A percentile compares a stretch with the other conserved stretches of the same genome.
Conservation (phyloP, 2,329 filamentous ascomycete species). For the Trichoderma sp. region DNA sequence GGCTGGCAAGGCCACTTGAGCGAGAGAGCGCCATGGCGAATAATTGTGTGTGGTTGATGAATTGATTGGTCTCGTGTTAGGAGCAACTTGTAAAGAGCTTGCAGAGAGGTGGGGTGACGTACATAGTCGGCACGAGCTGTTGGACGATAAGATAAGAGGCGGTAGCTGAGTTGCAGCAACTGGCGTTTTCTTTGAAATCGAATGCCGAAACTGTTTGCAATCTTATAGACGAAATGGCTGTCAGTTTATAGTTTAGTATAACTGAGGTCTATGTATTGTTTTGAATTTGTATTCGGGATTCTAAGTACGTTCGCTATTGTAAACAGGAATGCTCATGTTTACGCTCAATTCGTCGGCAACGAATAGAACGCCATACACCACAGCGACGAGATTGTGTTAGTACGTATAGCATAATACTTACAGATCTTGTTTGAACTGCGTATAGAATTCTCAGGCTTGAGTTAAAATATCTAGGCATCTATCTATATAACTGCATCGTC, state of each 20-base stretch:
- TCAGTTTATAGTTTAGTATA: background rate
- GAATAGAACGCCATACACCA: background rate
- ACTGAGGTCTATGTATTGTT: background rate
- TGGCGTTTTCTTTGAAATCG: background rate
- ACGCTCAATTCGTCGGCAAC: background rate
- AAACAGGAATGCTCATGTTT: background rate
- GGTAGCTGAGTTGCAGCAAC: background rate
- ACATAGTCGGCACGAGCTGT: background rate
- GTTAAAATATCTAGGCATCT: background rate
- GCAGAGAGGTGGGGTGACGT: constrained; percentile 26
- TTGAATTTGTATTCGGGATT: background rate
- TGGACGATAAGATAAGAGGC: constrained; percentile 18
- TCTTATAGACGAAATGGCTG: too few species aligned
- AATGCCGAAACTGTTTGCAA: background rate
- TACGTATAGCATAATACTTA: background rate
- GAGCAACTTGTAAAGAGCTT: background rate
- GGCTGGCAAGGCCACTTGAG: constrained; percentile 28
- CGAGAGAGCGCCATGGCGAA: constrained; percentile 19
- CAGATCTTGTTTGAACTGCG: background rate
- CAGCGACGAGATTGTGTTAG: too few species aligned
- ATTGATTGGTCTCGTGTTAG: background rate
- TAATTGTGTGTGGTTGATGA: background rate
- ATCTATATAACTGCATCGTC: background rate
- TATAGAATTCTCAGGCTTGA: background rate
- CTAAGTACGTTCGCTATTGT: background rate